Base-by-base conservation (phyloP, 2,329 filamentous ascomycete genomes). In the Stachybotrys chlorohalonatus region DNA sequence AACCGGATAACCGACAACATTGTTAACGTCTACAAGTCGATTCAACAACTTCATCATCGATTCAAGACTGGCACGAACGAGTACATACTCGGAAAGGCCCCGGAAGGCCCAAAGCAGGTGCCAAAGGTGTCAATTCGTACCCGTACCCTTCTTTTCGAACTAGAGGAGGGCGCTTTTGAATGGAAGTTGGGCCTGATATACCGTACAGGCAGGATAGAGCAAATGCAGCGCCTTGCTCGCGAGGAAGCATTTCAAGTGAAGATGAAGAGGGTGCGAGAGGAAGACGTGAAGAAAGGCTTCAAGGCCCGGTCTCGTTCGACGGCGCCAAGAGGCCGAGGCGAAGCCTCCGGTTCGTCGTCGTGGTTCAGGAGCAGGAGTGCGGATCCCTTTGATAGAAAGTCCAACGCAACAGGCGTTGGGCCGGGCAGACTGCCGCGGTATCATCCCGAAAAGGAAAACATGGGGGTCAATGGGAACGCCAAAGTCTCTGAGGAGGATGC, bases 171-270 rank as follows among this genome's bases (percentile, higher is more conserved):
- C 52, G 87, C 90, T 0, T 99, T 99, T 64, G 94, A 99, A 68
- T 99, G 92, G 89, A 97, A 96, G 67, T 76, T 99, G 9, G 90
- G 92, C 15, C 85, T 91, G 65, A 99, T 99, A 52, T 99, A 97
- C 68, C 85, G 93, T 36, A 84, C 90, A 49, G 94, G 95, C 0
- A 79, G 93, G 17, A 76, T 92, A 54, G 94, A 99, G 69, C 93
- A 97, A 70, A 86, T 87, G 66, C 94, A 97, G 69, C 83, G 94
- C 17, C 75, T 95, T 54, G 92, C 93, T 5, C 84, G 94, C 48
- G 90, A 96, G 68, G 90, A 95, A 60, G 93, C 93, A 0, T 97
- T 95, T 70, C 77, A 84, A 13, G 76, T 95, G 56, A 99, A 99
- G 68, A 81, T 87, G 13, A 95, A 92, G 68, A 92, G 87, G 64